Evolutionary conservation across 176 grass and related monocot genomes (phyloP), one percentile per base, ranked within the genome.

Genomic region (Luzula sylvatica): DNA sequence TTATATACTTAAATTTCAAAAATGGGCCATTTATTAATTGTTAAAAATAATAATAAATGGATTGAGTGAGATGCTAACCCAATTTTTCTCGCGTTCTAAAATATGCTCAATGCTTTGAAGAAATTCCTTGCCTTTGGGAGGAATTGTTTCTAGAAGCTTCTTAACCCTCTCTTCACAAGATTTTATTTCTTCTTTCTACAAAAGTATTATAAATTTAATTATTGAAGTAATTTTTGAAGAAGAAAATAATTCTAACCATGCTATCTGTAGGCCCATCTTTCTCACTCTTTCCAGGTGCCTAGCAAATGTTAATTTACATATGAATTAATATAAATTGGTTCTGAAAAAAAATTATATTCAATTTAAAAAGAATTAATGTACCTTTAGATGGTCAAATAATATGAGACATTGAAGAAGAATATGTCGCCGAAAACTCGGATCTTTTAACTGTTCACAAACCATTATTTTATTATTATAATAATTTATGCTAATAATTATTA

Each of bases 401-500:
- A 96, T 96, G 48, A 96, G 92, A 52, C 92, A 96, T 21, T 89
- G 92, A 42, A 96, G 76, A 76, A 96, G 85, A 54, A 96, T 89
- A 71, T 96, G 81, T 14, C 85, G 92, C 61, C 92, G 84, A 68
- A 96, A 96, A 82, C 81, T 89, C 42, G 85, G 77, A 67, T 96
- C 92, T 58, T 96, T 96, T 61, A 96, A 72, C 92, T 88, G 80
- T 39, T 69, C 56, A 70, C 19, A 69, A 23, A 71, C 43, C 35
- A 55, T 52, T 28, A 47, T 53, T 16, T 49, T 38, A 73, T 56
- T 52, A 20, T 27, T 16, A 3, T 64, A 57, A 60, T 28, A 46
- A 18, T 51, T 49, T 44, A 24, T 65, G 59, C 30, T 26, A 55
- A 74, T 39, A 50, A 26, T 17, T 7, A 38, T 2, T 20, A 45